These are phyloP conservation scores for Pichia sorboxylosa DNA, from an alignment of 1,139 yeast species.

Conservation along the genomic window DNA sequence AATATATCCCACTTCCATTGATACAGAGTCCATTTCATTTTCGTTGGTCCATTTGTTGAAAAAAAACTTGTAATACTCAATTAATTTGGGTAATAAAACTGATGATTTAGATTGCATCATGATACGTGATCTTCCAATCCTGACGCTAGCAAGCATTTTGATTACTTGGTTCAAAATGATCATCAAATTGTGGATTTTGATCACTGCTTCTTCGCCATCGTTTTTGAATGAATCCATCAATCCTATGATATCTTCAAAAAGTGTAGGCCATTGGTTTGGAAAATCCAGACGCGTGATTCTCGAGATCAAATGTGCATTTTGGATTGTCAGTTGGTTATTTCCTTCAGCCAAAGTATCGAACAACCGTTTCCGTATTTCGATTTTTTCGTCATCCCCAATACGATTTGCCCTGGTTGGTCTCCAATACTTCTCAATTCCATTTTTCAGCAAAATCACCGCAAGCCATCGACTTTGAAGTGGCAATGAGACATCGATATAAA, in stretches of 20 bases:
- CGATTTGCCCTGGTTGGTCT: conserved; percentile 47
- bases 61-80: conserved; percentile 45
- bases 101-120: conserved; percentile 70
- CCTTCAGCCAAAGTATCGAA: conserved; percentile 56
- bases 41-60: conserved; percentile 50
- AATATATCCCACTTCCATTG: conserved; percentile 48
- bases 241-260: conserved; percentile 53
- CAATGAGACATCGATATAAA: conserved; percentile 47
- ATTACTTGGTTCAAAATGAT: conserved; percentile 64
- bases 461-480: conserved; percentile 71
- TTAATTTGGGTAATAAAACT: conserved; percentile 44
- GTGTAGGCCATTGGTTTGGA: conserved; percentile 74
- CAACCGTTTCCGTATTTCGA: conserved; percentile 44
- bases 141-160: conserved; percentile 59
- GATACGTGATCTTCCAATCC: conserved; percentile 73
- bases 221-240: conserved; percentile 32
- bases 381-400: conserved; percentile 58
- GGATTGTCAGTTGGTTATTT: conserved; percentile 62
- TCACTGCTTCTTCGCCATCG: conserved; percentile 22
- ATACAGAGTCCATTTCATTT: background rate
- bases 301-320: conserved; percentile 75
- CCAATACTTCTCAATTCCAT: conserved; percentile 81
- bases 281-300: conserved; percentile 73
- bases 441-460: conserved; percentile 78
- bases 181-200: conserved; percentile 49